Percentiles rank a stretch among this genome's conserved stretches.
Evolutionary conservation across 768 basidiomycete species (phyloP).

Genomic region (Paxillus ammoniavirescens): DNA sequence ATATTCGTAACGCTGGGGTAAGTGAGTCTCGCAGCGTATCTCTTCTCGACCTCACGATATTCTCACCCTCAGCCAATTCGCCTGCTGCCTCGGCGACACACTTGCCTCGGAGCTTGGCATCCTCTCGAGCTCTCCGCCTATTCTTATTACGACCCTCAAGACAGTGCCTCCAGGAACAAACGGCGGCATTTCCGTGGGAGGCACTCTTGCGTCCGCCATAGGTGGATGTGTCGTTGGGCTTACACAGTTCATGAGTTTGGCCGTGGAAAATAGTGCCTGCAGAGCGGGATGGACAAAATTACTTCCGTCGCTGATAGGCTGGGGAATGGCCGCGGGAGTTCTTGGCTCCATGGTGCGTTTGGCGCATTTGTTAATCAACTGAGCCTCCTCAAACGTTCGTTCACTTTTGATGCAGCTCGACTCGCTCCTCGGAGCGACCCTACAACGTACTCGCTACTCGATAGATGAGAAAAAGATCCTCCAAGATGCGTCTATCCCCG

Average conservation of each 20-base stretch:
- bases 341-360: conserved; percentile 74
- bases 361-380: background rate
- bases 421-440: conserved; percentile 82
- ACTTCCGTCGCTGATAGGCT: conserved; percentile 44
- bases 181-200: conserved; percentile 76
- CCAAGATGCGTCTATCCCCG: conserved; percentile 46
- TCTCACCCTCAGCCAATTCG: conserved; percentile 62
- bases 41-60: conserved; percentile 1
- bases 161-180: conserved; percentile 88
- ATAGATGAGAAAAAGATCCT: conserved; percentile 58
- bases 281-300: conserved; percentile 37
- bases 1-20: conserved; percentile 69
- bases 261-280: conserved; percentile 63
- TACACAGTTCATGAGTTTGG: conserved; percentile 52
- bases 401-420: conserved; percentile 57
- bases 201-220: conserved; percentile 66
- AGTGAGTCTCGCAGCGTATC: conserved; percentile 17
- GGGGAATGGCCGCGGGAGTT: conserved; percentile 67
- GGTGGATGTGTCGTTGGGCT: conserved; percentile 77
- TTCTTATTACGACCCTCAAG: conserved; percentile 76
- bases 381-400: background rate
- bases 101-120: conserved; percentile 94
- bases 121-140: conserved; percentile 63
- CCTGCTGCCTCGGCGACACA: conserved; percentile 88
- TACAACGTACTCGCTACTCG: conserved; percentile 80